phyloP scores from a whole-genome alignment of 768 basidiomycete species.

The Tulasnella sp. region DNA sequence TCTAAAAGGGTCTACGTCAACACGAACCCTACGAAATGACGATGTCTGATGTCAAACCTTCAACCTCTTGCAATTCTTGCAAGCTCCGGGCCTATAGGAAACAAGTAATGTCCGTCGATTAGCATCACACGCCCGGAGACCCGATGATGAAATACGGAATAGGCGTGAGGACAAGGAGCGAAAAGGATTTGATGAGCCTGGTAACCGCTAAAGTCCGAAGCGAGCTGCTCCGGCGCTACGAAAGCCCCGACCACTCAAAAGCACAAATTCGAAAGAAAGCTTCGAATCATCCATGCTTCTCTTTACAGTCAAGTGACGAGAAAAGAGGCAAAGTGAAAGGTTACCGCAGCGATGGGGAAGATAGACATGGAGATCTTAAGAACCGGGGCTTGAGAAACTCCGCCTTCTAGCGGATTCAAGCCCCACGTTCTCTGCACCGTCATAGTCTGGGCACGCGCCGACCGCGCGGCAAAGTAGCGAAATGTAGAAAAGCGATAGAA shows the following conservation, averaged over 20 bases:
- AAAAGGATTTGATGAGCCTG: neutral
- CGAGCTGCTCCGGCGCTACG: neutral
- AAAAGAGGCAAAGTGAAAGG: neutral
- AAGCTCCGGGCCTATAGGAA: conserved; percentile 58
- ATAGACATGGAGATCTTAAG: neutral
- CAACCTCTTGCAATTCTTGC: conserved; percentile 76
- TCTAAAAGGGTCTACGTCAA: conserved; percentile 33
- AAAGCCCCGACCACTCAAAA: neutral
- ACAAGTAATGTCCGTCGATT: neutral
- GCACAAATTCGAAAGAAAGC: neutral
- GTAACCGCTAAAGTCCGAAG: neutral
- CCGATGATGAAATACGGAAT: neutral
- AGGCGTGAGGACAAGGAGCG: neutral
- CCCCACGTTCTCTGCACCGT: neutral
- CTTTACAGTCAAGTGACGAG: neutral
- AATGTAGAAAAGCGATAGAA: neutral
- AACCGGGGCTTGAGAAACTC: neutral
- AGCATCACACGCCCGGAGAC: neutral
- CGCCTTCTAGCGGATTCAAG: neutral
- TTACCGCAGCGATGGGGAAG: neutral
- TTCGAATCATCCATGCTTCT: neutral
- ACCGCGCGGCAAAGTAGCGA: neutral
- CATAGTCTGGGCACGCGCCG: neutral
- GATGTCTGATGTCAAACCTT: conserved; percentile 39
- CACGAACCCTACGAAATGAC: conserved; percentile 15